phyloP scores from a whole-genome alignment of 352 stramenopile species.

The Phytophthora cryptogea region DNA sequence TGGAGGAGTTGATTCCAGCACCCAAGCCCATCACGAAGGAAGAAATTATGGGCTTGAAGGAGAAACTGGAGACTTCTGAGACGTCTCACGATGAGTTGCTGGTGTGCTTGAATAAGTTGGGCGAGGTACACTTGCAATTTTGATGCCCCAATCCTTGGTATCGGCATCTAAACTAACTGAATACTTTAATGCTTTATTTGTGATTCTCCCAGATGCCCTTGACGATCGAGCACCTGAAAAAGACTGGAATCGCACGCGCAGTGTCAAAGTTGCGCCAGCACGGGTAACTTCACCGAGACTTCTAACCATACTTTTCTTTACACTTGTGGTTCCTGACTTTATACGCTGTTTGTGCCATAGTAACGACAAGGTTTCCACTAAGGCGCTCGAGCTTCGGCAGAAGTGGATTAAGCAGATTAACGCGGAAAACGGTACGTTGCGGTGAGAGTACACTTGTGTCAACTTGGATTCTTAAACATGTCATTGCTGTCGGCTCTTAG shows the following conservation, averaged over 20 bases:
- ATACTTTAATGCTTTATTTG: too few species aligned
- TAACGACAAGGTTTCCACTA: slow-evolving; percentile 80
- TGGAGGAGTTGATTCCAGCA: slow-evolving; percentile 51
- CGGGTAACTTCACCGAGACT: slow-evolving; percentile 47
- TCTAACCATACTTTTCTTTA: not conserved
- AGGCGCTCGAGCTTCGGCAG: slow-evolving; percentile 65
- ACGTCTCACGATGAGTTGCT: slow-evolving; percentile 78
- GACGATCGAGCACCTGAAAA: slow-evolving; percentile 66
- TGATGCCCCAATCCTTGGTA: not conserved
- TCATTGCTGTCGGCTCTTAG: slow-evolving; percentile 8
- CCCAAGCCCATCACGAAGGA: slow-evolving; percentile 57
- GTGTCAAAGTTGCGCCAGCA: slow-evolving; percentile 78
- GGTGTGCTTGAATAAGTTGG: slow-evolving; percentile 53
- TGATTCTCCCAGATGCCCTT: slow-evolving; percentile 49
- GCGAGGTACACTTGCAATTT: slow-evolving; percentile 35
- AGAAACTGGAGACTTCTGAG: slow-evolving; percentile 49
- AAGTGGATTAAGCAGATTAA: slow-evolving; percentile 71
- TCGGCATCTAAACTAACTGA: not conserved
- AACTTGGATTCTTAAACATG: not conserved
- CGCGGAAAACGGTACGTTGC: slow-evolving; percentile 28
- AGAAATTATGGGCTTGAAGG: slow-evolving; percentile 63
- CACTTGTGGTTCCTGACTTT: slow-evolving; percentile 2
- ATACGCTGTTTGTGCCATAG: slow-evolving; percentile 28
- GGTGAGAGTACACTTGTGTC: not conserved
- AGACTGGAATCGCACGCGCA: slow-evolving; percentile 62